These are phyloP conservation scores for Austroboletus eburneus DNA, from an alignment of 768 basidiomycete genomes.

Conservation along the genomic window DNA sequence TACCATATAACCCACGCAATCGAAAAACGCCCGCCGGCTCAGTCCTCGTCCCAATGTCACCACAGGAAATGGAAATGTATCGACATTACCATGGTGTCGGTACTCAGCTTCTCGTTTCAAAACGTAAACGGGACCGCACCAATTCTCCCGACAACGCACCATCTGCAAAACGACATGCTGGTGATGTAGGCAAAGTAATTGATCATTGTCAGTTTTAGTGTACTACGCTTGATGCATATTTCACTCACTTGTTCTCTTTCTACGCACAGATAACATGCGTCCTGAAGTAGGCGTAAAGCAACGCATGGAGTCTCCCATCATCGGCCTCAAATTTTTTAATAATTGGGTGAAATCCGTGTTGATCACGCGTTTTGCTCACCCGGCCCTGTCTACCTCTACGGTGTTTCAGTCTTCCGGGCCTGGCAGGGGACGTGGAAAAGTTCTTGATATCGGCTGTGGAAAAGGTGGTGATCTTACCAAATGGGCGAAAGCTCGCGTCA, in stretches of 20 bases:
- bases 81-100: slow-evolving; percentile 56
- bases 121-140: slow-evolving; percentile 48
- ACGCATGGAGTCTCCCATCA: slow-evolving; percentile 87
- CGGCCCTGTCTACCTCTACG: slow-evolving; percentile 48
- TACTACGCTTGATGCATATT: background rate
- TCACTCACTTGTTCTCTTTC: slow-evolving; percentile 4
- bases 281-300: slow-evolving; percentile 87
- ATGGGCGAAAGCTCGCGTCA: slow-evolving; percentile 85
- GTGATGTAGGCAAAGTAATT: slow-evolving; percentile 72
- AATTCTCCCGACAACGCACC: slow-evolving; percentile 37
- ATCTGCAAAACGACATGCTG: slow-evolving; percentile 49
- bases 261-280: slow-evolving; percentile 79
- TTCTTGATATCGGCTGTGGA: slow-evolving; percentile 97
- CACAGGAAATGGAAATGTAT: slow-evolving; percentile 57
- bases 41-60: slow-evolving; percentile 62
- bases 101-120: slow-evolving; percentile 43
- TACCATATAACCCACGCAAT: slow-evolving; percentile 63
- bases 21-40: slow-evolving; percentile 58
- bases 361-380: slow-evolving; percentile 84
- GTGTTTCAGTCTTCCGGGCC: slow-evolving; percentile 21
- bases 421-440: slow-evolving; percentile 53
- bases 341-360: slow-evolving; percentile 99
- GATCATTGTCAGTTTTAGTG: slow-evolving; percentile 63
- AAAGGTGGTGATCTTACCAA: slow-evolving; percentile 97
- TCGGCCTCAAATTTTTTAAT: slow-evolving; percentile 96